Evolutionary conservation across 495 filamentous ascomycete genomes (phyloP).

Genomic region (Hyaloscypha bicolor): DNA sequence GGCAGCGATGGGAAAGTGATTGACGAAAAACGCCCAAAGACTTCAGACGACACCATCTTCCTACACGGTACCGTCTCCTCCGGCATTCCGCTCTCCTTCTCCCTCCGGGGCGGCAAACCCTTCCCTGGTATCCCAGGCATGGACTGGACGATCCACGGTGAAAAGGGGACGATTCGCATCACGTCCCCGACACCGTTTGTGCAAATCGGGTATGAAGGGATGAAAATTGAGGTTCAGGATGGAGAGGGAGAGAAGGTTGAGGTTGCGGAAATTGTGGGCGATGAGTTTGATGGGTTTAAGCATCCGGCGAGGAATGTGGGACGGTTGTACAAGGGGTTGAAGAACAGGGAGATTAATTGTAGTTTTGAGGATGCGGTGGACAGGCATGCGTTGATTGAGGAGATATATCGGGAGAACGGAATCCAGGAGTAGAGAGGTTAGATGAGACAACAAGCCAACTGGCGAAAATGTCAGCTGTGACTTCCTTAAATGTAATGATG

Average conservation of each 20-base stretch:
- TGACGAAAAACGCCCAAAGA: slow-evolving; percentile 38
- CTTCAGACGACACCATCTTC: slow-evolving; percentile 50
- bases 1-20: slow-evolving; percentile 33
- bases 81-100: slow-evolving; percentile 45
- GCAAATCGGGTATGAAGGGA: slow-evolving; percentile 38
- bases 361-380: slow-evolving; percentile 46
- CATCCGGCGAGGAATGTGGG: slow-evolving; percentile 45
- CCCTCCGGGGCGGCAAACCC: slow-evolving; percentile 50
- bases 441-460: not conserved
- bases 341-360: slow-evolving; percentile 37
- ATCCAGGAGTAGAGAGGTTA: not conserved
- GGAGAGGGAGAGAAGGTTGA: slow-evolving; percentile 44
- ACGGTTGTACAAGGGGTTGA: slow-evolving; percentile 52
- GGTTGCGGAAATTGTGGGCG: slow-evolving; percentile 45
- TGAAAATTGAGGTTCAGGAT: slow-evolving; percentile 47
- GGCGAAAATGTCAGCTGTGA: no score
- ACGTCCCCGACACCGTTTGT: slow-evolving; percentile 39
- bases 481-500: no score
- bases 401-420: slow-evolving; percentile 28
- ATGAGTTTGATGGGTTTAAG: slow-evolving; percentile 17
- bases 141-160: slow-evolving; percentile 56
- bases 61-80: slow-evolving; percentile 47
- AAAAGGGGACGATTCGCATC: slow-evolving; percentile 57
- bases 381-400: slow-evolving; percentile 41
- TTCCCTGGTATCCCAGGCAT: slow-evolving; percentile 51